Base-by-base conservation (phyloP, 176 grass and related monocot species). In the Bolboschoenus planiculmis region DNA sequence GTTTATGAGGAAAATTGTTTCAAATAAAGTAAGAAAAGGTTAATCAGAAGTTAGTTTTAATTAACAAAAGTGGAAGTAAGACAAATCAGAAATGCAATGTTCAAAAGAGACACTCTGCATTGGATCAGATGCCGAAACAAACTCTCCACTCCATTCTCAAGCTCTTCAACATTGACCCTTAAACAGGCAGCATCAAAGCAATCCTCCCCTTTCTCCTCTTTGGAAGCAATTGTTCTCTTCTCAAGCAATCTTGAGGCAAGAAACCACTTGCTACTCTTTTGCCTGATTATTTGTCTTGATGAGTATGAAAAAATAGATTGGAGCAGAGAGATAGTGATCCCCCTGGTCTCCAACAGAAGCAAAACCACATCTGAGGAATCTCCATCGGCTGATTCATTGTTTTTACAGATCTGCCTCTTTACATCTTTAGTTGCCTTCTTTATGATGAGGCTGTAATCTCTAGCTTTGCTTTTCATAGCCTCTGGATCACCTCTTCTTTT, bases 341-440 rank as follows among this genome's bases (percentile, higher is more conserved):
- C 80, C 56, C 62, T 66, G 2, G 21, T 50, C 15, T 75, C 63
- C 80, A 43, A 24, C 50, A 80, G 56, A 16, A 84, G 14, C 2
- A 27, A 16, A n/a, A 56, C 40, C 10, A 58, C 37, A n/a, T 64
- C 85, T 23, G 26, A 10, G 0, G 79, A 78, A 3, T 43, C 51
- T n/a, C 27, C 42, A 40, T n/a, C n/a, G n/a, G n/a, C n/a, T 80
- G 88, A 34, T 87, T 84, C 85, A 39, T 54, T 23, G 23, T 66
- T 93, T 76, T 27, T 82, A 5, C 9, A 14, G 4, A 50, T 83
- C 68, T 90, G 56, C 5, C 27, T 92, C 84, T 92, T 92, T 46
- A 86, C 35, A 39, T 88, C 67, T 23, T 88, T 96, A 20, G 83
- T 50, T 5, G 90, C 88, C 56, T 89, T 96, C 83, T 79, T 92